Conservation (phyloP, 371 early-diverging fungal species). For the Basidiobolus meristosporus region DNA sequence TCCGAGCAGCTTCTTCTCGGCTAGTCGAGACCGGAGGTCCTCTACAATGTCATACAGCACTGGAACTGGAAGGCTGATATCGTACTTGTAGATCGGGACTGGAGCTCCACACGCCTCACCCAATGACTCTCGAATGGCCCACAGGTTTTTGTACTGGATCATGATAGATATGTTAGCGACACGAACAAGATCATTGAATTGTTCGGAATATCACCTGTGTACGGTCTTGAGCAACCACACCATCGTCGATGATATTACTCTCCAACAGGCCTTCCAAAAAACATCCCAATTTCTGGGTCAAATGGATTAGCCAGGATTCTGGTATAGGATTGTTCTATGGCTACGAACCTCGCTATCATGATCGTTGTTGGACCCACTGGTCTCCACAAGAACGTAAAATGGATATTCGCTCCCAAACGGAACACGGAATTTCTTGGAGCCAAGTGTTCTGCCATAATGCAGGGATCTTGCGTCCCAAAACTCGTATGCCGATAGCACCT, state of each 20-base stretch:
- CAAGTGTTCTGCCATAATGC: slow-evolving; percentile 29
- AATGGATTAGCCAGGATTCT: too few relatives aligned
- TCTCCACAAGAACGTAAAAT: slow-evolving; percentile 91
- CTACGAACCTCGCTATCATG: slow-evolving; percentile 60
- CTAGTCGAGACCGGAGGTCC: slow-evolving; percentile 46
- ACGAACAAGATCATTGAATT: neutral
- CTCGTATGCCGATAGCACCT: slow-evolving; percentile 92
- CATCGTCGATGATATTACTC: slow-evolving; percentile 54
- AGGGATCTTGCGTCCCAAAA: slow-evolving; percentile 83
- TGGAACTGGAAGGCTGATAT: slow-evolving; percentile 71
- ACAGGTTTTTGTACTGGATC: slow-evolving; percentile 43
- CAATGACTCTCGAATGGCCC: slow-evolving; percentile 85
- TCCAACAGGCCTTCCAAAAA: slow-evolving; percentile 51
- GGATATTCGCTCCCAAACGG: slow-evolving; percentile 42
- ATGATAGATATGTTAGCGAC: neutral
- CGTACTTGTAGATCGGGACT: slow-evolving; percentile 82
- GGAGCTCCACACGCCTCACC: slow-evolving; percentile 75
- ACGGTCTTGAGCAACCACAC: slow-evolving; percentile 78
- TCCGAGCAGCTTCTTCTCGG: slow-evolving; percentile 24
- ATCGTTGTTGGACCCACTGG: slow-evolving; percentile 74
- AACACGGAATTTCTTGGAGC: slow-evolving; percentile 26
- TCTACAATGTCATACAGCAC: slow-evolving; percentile 66
- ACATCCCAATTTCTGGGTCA: slow-evolving; percentile 44
- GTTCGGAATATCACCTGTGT: slow-evolving; percentile 16
- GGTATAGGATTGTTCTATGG: too few relatives aligned